Conservation (phyloP, 129 eudicot genomes). For the Glebionis coronaria region DNA sequence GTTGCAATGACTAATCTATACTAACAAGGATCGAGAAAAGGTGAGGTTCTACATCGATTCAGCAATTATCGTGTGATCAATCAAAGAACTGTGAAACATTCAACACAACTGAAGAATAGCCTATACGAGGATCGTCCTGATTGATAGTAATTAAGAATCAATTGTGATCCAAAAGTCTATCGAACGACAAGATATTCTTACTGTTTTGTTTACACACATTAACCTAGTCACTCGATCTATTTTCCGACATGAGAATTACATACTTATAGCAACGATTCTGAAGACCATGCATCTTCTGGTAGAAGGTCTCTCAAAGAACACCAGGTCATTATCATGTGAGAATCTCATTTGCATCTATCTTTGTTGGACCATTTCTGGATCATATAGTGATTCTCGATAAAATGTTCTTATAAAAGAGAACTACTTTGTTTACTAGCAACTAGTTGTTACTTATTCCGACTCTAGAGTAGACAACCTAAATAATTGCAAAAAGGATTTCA, state of each 20-base stretch:
- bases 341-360: background rate
- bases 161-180: constrained; percentile 19
- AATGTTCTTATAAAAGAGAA: background rate
- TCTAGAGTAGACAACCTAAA: constrained; percentile 6
- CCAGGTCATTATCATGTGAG: too few relatives aligned
- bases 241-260: too few relatives aligned
- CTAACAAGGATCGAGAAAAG: too few relatives aligned
- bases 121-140: background rate
- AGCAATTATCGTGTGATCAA: background rate
- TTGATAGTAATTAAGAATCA: background rate
- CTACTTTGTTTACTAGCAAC: constrained; percentile 5
- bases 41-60: too few relatives aligned
- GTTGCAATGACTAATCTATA: too few relatives aligned
- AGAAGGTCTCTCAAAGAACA: too few relatives aligned
- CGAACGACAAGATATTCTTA: constrained; percentile 20
- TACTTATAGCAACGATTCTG: too few relatives aligned
- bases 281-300: background rate
- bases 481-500: background rate
- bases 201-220: constrained; percentile 8
- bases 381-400: constrained; percentile 21
- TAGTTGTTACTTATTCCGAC: background rate
- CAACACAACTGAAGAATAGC: background rate
- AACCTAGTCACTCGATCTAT: background rate
- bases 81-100: background rate
- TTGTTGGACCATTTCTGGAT: constrained; percentile 19